Evolutionary conservation across 2,329 filamentous ascomycete species (phyloP), one percentile per base, ranked within the genome.

Genomic region (Penicillium sp.): DNA sequence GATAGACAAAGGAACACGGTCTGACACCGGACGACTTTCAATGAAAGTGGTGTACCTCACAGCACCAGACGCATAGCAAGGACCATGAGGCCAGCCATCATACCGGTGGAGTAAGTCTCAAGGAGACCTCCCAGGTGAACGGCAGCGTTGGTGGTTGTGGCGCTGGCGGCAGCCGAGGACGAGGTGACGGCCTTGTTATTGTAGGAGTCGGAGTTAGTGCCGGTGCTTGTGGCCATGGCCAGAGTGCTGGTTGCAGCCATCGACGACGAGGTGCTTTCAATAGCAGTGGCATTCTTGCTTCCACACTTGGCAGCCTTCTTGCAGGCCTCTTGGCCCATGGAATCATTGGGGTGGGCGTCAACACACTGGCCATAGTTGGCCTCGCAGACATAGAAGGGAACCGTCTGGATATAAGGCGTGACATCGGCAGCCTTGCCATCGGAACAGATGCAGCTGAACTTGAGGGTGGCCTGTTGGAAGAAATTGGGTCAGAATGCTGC

Each of bases 381-480:
- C 66, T 80, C 68, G 77, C 86, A 89, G 71, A 85, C 79, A 72
- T 78, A 86, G 73, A 78, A 84, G 43, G 85, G 85, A 48, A 89
- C 75, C 24, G 84, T 85, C 72, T 83, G 75, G 53, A 73, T 64
- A 74, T 86, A 89, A 64, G 78, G 74, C 58, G 75, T 70, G 64
- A 86, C 79, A 67, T 86, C 80, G 63, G 84, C 84, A 8, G 71
- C 69, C 43, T 78, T 80, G 62, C 80, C 81, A 70, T 86, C 82
- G 61, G 67, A 61, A 78, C 86, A 89, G 50, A 76, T 75, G 74
- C 86, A 89, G 56, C 68, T 77, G 77, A 79, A 88, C 33, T 71
- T 71, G 58, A 89, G 78, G 19, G 77, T 76, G 22, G 43, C 59
- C 60, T 74, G 29, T 22, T 29, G 24, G 24, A 10, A 33, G 21